Evolutionary conservation across 805 yeast species (phyloP).

Genomic region (Zygoascus tannicola): DNA sequence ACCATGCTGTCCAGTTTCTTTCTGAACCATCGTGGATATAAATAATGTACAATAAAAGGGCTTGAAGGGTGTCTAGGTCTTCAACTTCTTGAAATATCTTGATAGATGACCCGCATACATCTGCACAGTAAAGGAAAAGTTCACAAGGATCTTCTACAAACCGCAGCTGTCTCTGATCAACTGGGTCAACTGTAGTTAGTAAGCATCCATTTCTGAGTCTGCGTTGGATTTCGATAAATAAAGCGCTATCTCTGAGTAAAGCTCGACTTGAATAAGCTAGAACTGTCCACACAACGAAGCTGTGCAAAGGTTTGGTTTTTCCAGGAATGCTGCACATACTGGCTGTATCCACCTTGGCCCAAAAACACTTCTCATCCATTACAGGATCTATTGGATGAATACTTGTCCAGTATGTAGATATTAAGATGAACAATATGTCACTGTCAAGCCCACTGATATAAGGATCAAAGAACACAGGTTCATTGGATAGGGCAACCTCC

Average conservation of each 20-base stretch:
- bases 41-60: constrained; percentile 5
- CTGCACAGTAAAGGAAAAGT: constrained; percentile 11
- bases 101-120: constrained; percentile 5
- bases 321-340: neutral
- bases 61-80: constrained; percentile 4
- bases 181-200: constrained; percentile 3
- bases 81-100: constrained; percentile 3
- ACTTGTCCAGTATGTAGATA: constrained; percentile 7
- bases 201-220: constrained; percentile 3
- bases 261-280: constrained; percentile 6
- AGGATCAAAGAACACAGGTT: constrained; percentile 7
- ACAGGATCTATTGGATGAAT: constrained; percentile 10
- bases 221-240: constrained; percentile 1
- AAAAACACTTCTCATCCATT: constrained; percentile 5
- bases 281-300: constrained; percentile 4
- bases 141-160: constrained; percentile 13
- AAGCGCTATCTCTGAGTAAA: neutral
- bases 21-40: constrained; percentile 12
- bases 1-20: constrained; percentile 10
- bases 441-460: constrained; percentile 8
- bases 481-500: too few relatives aligned
- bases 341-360: constrained; percentile 6
- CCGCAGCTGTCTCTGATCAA: constrained; percentile 4
- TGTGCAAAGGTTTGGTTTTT: neutral
- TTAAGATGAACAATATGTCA: constrained; percentile 2